A percentile compares a stretch with the other conserved stretches of the same genome.
These are phyloP conservation scores for Kluyveromyces dobzhanskii DNA, from an alignment of 805 yeast species.

Conservation along the genomic window DNA sequence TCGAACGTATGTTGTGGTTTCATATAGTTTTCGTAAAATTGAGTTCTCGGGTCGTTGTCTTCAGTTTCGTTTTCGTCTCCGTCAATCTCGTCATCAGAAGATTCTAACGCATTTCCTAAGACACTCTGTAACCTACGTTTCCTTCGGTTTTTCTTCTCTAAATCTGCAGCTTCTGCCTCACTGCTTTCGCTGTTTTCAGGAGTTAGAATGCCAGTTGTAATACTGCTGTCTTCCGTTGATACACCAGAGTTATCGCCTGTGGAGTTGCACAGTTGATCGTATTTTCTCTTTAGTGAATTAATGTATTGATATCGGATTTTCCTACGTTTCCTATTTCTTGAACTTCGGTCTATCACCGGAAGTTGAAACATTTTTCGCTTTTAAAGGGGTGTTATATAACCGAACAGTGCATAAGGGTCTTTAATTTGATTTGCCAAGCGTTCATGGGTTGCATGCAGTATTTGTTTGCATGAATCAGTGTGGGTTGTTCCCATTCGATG, in stretches of 20 bases:
- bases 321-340: constrained; percentile 13
- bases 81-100: constrained; percentile 8
- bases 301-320: constrained; percentile 24
- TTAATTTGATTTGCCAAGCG: too few relatives aligned
- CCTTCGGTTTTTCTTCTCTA: constrained; percentile 10
- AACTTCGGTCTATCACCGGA: constrained; percentile 14
- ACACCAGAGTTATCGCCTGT: neutral
- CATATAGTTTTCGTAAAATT: constrained; percentile 19
- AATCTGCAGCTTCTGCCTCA: constrained; percentile 5
- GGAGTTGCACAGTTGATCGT: constrained; percentile 10
- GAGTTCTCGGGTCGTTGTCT: constrained; percentile 13
- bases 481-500: too few relatives aligned
- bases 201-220: constrained; percentile 14
- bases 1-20: constrained; percentile 27
- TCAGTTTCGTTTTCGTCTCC: constrained; percentile 9
- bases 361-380: constrained; percentile 19
- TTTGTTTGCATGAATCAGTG: too few relatives aligned
- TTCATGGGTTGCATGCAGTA: too few relatives aligned
- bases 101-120: constrained; percentile 14
- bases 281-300: constrained; percentile 15
- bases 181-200: constrained; percentile 23
- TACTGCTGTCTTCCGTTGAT: neutral
- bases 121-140: constrained; percentile 17
- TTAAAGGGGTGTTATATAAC: neutral
- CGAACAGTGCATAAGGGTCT: neutral